These are phyloP conservation scores for Pestalotiopsis sp. DNA, from an alignment of 2,329 filamentous ascomycete genomes.

Conservation along the genomic window DNA sequence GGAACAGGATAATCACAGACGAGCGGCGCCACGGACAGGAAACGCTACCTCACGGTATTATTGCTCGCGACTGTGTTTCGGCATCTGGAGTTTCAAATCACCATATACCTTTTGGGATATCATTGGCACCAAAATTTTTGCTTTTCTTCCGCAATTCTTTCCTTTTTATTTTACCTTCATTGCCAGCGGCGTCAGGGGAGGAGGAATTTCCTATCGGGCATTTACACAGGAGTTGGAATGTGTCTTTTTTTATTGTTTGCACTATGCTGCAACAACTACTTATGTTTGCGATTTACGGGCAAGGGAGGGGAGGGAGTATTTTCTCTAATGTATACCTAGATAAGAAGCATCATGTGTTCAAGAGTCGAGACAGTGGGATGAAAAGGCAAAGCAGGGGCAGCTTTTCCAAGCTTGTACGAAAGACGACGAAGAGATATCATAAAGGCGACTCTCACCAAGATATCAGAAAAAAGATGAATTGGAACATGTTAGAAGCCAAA, in stretches of 20 bases:
- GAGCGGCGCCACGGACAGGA: slow-evolving; percentile 1
- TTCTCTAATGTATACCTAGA: slow-evolving; percentile 11
- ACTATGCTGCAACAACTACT: not conserved
- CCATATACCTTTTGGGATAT: slow-evolving; percentile 3
- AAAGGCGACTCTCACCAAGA: not conserved
- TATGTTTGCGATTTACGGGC: not conserved
- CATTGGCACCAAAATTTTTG: not conserved
- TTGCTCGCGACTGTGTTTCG: slow-evolving; percentile 5
- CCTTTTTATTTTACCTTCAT: not conserved
- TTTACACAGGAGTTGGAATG: slow-evolving; percentile 11
- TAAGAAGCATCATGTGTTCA: not conserved
- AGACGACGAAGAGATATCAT: not conserved
- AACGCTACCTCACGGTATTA: slow-evolving; percentile 13
- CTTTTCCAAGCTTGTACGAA: slow-evolving; percentile 6
- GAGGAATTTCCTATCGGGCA: not conserved
- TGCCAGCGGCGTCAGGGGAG: not conserved
- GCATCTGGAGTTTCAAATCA: not conserved
- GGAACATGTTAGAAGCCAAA: not conserved
- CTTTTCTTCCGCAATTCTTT: not conserved
- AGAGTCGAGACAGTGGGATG: not conserved
- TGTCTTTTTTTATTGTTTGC: not conserved
- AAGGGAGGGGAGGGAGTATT: not conserved
- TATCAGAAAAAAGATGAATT: not conserved
- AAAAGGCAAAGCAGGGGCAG: not conserved
- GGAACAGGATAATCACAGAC: slow-evolving; percentile 9